phyloP scores from a whole-genome alignment of 306 rosid genomes.

The Acacia crassicarpa region DNA sequence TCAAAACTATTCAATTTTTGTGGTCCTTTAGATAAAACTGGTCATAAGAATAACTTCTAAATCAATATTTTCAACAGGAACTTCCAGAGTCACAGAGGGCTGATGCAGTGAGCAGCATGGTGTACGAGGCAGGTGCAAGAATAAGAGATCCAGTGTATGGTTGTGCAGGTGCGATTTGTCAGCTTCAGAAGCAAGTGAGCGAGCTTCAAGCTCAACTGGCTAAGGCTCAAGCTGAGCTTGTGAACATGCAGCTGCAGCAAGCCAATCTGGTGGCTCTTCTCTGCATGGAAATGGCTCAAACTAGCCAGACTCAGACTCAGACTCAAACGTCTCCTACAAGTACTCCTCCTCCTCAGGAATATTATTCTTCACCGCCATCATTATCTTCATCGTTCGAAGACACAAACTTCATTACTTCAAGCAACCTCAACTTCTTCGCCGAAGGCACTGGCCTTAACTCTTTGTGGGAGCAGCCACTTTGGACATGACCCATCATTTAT shows the following conservation, averaged over 20 bases:
- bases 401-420: conserved; percentile 28
- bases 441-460: conserved; percentile 47
- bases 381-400: conserved; percentile 41
- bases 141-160: conserved; percentile 92
- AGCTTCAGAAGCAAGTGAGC: conserved; percentile 77
- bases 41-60: not conserved
- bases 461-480: conserved; percentile 72
- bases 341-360: conserved; percentile 39
- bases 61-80: conserved; percentile 46
- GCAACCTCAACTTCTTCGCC: conserved; percentile 48
- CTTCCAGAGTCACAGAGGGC: conserved; percentile 86
- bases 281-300: conserved; percentile 76
- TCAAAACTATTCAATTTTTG: not conserved
- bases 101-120: conserved; percentile 95
- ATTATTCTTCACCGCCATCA: conserved; percentile 43
- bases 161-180: conserved; percentile 89
- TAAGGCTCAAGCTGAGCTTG: conserved; percentile 79
- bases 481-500: conserved; percentile 54
- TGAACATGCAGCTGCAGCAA: conserved; percentile 82
- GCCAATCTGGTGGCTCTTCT: conserved; percentile 73
- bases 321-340: not conserved
- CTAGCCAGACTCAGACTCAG: conserved; percentile 47
- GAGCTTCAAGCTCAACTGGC: conserved; percentile 91
- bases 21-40: not conserved
- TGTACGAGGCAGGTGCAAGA: conserved; percentile 88